Evolutionary conservation across 139 green algal genomes (phyloP).

Genomic region (Ulvella scutata): DNA sequence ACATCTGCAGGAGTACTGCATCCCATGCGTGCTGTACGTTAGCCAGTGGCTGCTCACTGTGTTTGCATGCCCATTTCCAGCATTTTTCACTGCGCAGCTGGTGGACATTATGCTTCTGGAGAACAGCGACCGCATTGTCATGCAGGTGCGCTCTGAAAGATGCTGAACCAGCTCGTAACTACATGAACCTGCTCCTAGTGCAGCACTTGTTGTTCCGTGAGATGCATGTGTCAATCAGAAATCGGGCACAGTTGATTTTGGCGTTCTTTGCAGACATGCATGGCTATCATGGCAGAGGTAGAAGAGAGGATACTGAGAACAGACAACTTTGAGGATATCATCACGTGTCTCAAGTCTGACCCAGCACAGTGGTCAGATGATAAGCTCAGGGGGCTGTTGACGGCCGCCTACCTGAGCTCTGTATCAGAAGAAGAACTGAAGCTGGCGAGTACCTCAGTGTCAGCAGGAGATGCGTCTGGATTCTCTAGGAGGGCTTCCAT

Average conservation of each 20-base stretch:
- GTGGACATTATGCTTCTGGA: conserved; percentile 76
- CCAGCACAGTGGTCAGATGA: not conserved
- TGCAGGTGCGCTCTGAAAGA: conserved; percentile 1
- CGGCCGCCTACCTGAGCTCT: not conserved
- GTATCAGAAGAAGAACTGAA: not conserved
- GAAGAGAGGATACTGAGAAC: conserved; percentile 42
- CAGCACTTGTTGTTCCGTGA: not conserved
- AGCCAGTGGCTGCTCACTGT: conserved; percentile 86
- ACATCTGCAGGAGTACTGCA: conserved; percentile 32
- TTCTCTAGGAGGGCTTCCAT: too few species aligned
- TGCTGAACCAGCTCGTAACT: too few species aligned
- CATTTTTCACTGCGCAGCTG: conserved; percentile 54
- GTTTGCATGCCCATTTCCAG: conserved; percentile 75
- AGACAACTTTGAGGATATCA: conserved; percentile 71
- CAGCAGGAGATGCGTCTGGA: too few species aligned
- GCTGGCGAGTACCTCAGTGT: not conserved
- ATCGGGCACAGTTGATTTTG: not conserved
- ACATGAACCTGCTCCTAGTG: not conserved
- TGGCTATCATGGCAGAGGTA: conserved; percentile 52
- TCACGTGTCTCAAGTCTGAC: conserved; percentile 67
- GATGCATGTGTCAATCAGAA: not conserved
- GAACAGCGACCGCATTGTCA: not conserved
- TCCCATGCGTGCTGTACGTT: conserved; percentile 57
- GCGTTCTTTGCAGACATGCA: not conserved
- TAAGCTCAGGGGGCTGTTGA: not conserved